Conservation (phyloP, 2,329 filamentous ascomycete species). For the Teratosphaeria gauchensis region DNA sequence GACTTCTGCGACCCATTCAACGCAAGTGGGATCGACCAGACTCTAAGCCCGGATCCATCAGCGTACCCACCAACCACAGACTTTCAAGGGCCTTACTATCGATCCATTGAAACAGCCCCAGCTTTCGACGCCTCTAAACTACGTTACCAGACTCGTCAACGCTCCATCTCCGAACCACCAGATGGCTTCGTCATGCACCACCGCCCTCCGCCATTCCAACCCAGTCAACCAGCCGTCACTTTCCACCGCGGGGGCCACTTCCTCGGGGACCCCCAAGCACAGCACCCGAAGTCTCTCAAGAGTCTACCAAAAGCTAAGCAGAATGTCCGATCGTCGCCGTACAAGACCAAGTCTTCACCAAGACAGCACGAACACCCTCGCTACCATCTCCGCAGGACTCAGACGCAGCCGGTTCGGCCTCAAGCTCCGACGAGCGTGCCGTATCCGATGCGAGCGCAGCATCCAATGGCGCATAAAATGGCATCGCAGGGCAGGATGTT, state of each 20-base stretch:
- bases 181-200: constrained; percentile 6
- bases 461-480: not conserved
- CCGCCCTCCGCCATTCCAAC: not conserved
- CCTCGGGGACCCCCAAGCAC: constrained; percentile 4
- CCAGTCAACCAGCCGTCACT: constrained; percentile 3
- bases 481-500: not conserved
- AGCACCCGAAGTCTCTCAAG: constrained; percentile 4
- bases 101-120: not conserved
- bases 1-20: constrained; percentile 1
- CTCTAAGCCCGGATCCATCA: not conserved
- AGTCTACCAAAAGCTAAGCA: constrained; percentile 4
- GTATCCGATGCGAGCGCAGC: not conserved
- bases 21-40: constrained; percentile 1
- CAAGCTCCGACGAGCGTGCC: constrained; percentile 2
- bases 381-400: constrained; percentile 7
- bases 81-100: constrained; percentile 1
- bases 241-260: constrained; percentile 11
- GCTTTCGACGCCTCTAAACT: not conserved
- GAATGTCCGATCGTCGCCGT: not conserved
- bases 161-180: constrained; percentile 15
- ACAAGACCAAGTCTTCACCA: constrained; percentile 1
- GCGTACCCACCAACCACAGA: not conserved
- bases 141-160: constrained; percentile 8
- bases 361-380: constrained; percentile 4
- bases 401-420: constrained; percentile 6